Conservation (phyloP, 345 rosid species). For the Pistacia integerrima region DNA sequence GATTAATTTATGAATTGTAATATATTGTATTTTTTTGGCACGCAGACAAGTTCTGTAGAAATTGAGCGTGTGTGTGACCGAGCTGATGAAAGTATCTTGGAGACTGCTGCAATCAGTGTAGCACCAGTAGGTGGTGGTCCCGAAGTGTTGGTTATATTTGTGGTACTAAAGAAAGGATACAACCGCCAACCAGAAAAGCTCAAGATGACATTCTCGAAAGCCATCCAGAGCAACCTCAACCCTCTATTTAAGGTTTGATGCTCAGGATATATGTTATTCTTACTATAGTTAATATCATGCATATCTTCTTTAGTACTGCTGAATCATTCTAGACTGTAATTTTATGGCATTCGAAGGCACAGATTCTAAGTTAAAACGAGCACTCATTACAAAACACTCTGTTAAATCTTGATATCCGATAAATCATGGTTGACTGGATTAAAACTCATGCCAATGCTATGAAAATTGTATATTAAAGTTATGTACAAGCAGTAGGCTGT, state of each 20-base stretch:
- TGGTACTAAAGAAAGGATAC: conserved; percentile 62
- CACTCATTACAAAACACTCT: no score
- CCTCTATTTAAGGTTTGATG: conserved; percentile 78
- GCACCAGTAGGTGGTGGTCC: conserved; percentile 72
- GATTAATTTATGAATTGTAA: neutral
- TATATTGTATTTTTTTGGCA: neutral
- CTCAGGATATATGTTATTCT: neutral
- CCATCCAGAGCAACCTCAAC: conserved; percentile 73
- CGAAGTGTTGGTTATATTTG: conserved; percentile 60
- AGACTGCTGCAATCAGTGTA: conserved; percentile 77
- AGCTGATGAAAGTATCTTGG: conserved; percentile 71
- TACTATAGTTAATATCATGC: neutral
- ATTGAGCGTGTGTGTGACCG: conserved; percentile 77
- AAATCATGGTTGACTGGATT: no score
- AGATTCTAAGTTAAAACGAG: no score
- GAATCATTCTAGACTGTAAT: neutral
- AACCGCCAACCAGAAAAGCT: conserved; percentile 42
- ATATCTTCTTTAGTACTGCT: neutral
- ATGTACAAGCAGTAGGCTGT: no score
- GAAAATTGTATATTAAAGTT: no score
- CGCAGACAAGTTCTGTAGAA: conserved; percentile 90
- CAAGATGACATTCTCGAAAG: conserved; percentile 55
- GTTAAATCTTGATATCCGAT: no score
- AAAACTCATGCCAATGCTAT: no score
- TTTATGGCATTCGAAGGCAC: neutral